A percentile compares a stretch with the other conserved stretches of the same genome.
phyloP scores from a whole-genome alignment of 2,329 filamentous ascomycete species.

The Claviceps sp. region DNA sequence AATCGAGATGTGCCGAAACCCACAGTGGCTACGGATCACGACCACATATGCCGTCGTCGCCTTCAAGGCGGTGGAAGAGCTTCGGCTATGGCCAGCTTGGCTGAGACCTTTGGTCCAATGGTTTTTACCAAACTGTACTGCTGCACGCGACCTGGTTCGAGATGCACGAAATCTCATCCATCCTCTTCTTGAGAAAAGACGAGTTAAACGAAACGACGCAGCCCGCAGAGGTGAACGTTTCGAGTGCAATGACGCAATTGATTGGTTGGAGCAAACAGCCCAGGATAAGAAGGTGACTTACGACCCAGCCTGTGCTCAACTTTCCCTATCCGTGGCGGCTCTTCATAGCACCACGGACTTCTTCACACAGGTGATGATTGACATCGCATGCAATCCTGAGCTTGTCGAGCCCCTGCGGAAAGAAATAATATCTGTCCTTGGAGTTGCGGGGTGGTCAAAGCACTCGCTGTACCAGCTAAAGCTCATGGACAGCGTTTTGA shows the following conservation, averaged over 20 bases:
- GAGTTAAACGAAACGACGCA: constrained; percentile 4
- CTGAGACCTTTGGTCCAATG: constrained; percentile 9
- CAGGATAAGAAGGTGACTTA: background rate
- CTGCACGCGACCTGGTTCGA: constrained; percentile 4
- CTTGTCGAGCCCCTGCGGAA: constrained; percentile 11
- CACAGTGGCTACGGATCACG: constrained; percentile 32
- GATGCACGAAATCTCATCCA: constrained; percentile 5
- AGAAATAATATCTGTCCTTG: constrained; percentile 11
- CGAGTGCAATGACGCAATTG: constrained; percentile 9
- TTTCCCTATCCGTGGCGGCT: constrained; percentile 11
- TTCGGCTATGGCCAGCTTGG: constrained; percentile 8
- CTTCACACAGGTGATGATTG: constrained; percentile 9
- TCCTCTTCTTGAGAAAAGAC: constrained; percentile 8
- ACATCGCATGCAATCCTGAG: constrained; percentile 11
- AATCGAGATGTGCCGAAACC: constrained; percentile 27
- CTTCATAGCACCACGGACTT: constrained; percentile 13
- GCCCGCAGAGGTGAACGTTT: constrained; percentile 1
- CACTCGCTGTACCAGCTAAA: constrained; percentile 22
- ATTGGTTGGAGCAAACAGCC: constrained; percentile 9
- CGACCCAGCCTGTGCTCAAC: constrained; percentile 8
- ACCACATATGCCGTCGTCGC: constrained; percentile 28
- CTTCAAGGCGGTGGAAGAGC: constrained; percentile 14
- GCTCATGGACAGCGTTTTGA: constrained; percentile 35
- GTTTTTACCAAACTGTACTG: constrained; percentile 9
- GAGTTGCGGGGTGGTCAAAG: constrained; percentile 9